A percentile compares a stretch with the other conserved stretches of the same genome.
Evolutionary conservation across 148 eudicot species (phyloP).

Genomic region (Nepenthes gracilis): DNA sequence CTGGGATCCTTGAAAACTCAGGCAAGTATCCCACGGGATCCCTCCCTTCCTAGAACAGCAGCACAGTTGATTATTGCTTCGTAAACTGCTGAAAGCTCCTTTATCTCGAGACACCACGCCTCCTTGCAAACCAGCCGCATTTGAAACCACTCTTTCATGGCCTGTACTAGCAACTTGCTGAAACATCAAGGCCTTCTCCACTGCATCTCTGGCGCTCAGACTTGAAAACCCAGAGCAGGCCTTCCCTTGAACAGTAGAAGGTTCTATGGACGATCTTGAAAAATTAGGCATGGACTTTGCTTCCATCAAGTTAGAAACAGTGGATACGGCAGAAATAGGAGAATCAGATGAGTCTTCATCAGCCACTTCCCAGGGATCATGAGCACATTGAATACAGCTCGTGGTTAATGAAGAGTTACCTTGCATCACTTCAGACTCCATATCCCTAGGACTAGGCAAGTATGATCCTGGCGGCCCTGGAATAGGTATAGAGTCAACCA

Average conservation of each 20-base stretch:
- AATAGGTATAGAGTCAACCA: constrained; percentile 55
- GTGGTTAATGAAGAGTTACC: constrained; percentile 47
- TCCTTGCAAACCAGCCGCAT: constrained; percentile 10
- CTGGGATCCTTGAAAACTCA: constrained; percentile 33
- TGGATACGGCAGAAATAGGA: constrained; percentile 42
- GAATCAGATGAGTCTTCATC: constrained; percentile 40
- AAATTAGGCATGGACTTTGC: constrained; percentile 18
- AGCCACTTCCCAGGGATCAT: constrained; percentile 30
- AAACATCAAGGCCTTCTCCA: constrained; percentile 12
- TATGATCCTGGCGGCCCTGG: constrained; percentile 75
- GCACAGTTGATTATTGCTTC: constrained; percentile 23
- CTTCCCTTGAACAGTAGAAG: constrained; percentile 12
- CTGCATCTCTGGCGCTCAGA: constrained; percentile 9
- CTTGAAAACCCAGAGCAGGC: constrained; percentile 18
- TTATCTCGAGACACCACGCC: constrained; percentile 9
- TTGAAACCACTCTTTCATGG: constrained; percentile 14
- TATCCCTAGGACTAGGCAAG: constrained; percentile 55
- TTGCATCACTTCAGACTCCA: constrained; percentile 46
- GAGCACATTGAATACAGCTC: constrained; percentile 28
- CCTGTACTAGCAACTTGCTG: constrained; percentile 8
- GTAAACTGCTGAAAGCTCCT: constrained; percentile 13
- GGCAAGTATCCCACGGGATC: constrained; percentile 19
- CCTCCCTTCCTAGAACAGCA: constrained; percentile 45
- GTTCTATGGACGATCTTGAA: constrained; percentile 8
- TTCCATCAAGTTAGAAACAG: constrained; percentile 32